Evolutionary conservation across 371 early-diverging fungal genomes (phyloP).

Genomic region (Saksenaea vasiformis): DNA sequence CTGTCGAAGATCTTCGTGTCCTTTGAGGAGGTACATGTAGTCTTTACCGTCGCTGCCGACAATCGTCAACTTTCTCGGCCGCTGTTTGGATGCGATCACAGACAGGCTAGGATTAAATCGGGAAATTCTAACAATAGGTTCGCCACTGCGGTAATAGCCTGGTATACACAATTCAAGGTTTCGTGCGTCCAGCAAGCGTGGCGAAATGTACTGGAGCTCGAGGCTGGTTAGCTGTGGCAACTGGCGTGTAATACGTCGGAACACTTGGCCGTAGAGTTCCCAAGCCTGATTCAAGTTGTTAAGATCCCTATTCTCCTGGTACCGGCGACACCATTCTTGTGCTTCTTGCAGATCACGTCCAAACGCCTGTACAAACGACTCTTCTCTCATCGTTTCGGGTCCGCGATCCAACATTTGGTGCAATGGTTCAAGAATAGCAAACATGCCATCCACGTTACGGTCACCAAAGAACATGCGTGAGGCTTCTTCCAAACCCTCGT

Average conservation of each 20-base stretch:
- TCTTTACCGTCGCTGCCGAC: conserved; percentile 89
- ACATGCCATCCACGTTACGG: conserved; percentile 90
- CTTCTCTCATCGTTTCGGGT: conserved; percentile 93
- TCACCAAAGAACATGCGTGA: conserved; percentile 87
- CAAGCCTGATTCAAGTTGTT: conserved; percentile 93
- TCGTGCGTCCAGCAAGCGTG: conserved; percentile 81
- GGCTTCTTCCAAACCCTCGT: conserved; percentile 93
- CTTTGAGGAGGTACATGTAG: conserved; percentile 94
- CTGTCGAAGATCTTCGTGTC: conserved; percentile 97
- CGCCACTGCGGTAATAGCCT: conserved; percentile 89
- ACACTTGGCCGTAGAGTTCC: conserved; percentile 94
- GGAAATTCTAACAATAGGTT: conserved; percentile 85
- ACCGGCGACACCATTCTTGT: conserved; percentile 86
- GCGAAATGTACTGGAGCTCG: conserved; percentile 91
- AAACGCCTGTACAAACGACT: conserved; percentile 92
- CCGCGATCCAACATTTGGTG: conserved; percentile 91
- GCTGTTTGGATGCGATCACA: conserved; percentile 93
- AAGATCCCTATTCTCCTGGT: conserved; percentile 72
- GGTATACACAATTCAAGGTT: conserved; percentile 93
- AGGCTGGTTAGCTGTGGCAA: conserved; percentile 83
- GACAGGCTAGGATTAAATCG: conserved; percentile 82
- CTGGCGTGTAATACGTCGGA: conserved; percentile 82
- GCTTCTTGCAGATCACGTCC: conserved; percentile 94
- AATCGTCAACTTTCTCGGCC: conserved; percentile 87
- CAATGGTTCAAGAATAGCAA: conserved; percentile 85